A percentile compares a stretch with the other conserved stretches of the same genome.
These are phyloP conservation scores for Allium sativum DNA, from an alignment of 106 monocot species.

Conservation along the genomic window DNA sequence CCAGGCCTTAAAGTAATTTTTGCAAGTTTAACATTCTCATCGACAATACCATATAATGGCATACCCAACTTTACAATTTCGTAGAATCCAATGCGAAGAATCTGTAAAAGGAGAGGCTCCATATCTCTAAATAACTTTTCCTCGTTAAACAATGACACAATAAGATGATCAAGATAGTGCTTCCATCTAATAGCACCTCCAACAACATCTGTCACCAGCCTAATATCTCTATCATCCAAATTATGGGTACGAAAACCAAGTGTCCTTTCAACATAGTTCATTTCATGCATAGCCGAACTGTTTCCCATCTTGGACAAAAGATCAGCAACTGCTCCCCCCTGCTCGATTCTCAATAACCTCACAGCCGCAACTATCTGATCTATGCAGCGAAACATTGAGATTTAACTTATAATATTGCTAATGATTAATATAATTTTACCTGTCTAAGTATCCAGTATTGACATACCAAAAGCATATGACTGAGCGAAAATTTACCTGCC, in stretches of 20 bases:
- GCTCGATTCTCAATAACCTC: constrained; percentile 79
- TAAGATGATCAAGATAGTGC: constrained; percentile 87
- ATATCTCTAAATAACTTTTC: constrained; percentile 67
- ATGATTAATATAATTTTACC: too few relatives aligned
- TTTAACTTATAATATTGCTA: too few relatives aligned
- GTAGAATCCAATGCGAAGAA: too few relatives aligned
- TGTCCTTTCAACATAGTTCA: constrained; percentile 88
- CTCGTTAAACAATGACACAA: constrained; percentile 66
- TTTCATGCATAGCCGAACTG: constrained; percentile 48
- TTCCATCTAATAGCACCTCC: constrained; percentile 84
- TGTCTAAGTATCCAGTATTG: too few relatives aligned
- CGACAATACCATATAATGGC: too few relatives aligned
- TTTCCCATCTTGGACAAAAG: constrained; percentile 62
- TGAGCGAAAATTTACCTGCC: too few relatives aligned
- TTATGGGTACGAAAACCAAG: constrained; percentile 72
- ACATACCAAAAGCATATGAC: too few relatives aligned
- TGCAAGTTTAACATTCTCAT: too few relatives aligned
- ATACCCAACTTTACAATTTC: too few relatives aligned
- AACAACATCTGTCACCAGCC: constrained; percentile 87
- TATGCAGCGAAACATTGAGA: neutral
- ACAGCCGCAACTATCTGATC: constrained; percentile 54
- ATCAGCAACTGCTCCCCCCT: constrained; percentile 78
- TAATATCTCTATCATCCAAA: constrained; percentile 77
- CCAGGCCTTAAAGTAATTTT: too few relatives aligned
- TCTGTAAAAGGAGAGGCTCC: constrained; percentile 94